These are phyloP conservation scores for Penicillium sp. DNA, from an alignment of 2,329 filamentous ascomycete genomes.

Conservation along the genomic window DNA sequence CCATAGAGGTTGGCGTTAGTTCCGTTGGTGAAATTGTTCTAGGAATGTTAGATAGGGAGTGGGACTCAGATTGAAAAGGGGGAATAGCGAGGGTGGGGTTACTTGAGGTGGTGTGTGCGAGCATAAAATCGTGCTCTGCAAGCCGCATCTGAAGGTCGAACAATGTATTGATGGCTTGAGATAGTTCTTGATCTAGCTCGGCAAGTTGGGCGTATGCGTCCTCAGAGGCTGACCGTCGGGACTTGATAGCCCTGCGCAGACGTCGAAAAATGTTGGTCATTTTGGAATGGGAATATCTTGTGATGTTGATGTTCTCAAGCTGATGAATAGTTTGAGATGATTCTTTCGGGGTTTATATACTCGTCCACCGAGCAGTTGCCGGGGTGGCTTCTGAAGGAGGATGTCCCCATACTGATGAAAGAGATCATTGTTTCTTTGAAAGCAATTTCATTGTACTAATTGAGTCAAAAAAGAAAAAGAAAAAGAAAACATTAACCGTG, in stretches of 20 bases:
- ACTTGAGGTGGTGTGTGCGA: conserved; percentile 11
- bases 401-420: background rate
- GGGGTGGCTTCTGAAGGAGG: background rate
- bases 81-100: background rate
- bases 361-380: background rate
- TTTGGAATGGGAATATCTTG: background rate
- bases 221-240: background rate
- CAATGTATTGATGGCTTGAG: conserved; percentile 7
- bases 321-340: background rate
- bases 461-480: background rate
- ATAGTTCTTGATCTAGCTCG: conserved; percentile 5
- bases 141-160: conserved; percentile 5
- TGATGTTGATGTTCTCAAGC: background rate
- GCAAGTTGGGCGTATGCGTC: background rate
- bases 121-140: conserved; percentile 14
- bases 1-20: conserved; percentile 13
- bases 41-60: background rate
- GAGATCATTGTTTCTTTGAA: background rate
- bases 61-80: background rate
- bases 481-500: too few relatives aligned
- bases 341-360: background rate
- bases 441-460: background rate
- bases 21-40: background rate
- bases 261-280: background rate
- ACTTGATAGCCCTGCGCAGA: background rate